Percentiles rank a stretch among this genome's conserved stretches.
Evolutionary conservation across 495 filamentous ascomycete species (phyloP).

Genomic region (Aspergillus heteromorphus): DNA sequence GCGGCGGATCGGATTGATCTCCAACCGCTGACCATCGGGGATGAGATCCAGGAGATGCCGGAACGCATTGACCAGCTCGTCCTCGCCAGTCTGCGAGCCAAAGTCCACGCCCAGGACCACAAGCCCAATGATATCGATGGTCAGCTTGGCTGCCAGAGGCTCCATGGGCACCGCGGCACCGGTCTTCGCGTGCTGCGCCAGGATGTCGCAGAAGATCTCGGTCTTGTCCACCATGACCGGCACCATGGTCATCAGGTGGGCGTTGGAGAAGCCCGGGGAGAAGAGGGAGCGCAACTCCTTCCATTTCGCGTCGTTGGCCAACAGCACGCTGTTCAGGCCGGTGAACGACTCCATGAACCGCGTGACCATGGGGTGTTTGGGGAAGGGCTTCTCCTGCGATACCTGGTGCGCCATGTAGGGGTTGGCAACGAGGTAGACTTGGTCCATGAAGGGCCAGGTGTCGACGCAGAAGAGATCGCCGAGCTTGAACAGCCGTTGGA

Average conservation of each 20-base stretch:
- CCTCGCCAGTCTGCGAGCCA: neutral
- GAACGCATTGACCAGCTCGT: neutral
- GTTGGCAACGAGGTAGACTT: neutral
- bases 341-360: neutral
- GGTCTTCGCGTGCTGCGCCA: neutral
- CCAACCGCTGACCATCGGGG: neutral
- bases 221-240: neutral
- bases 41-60: neutral
- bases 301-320: neutral
- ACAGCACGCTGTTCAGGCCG: neutral
- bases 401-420: neutral
- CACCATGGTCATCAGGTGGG: neutral
- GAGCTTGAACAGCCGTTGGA: too few relatives aligned
- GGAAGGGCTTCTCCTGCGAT: neutral
- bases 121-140: neutral
- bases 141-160: neutral
- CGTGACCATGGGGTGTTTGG: neutral
- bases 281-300: neutral
- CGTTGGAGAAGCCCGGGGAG: neutral
- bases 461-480: neutral
- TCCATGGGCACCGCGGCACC: neutral
- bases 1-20: neutral
- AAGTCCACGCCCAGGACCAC: neutral
- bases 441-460: neutral
- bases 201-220: neutral